These are phyloP conservation scores for Cymbomonas tetramitiformis DNA, from an alignment of 139 green algal genomes.

Conservation along the genomic window DNA sequence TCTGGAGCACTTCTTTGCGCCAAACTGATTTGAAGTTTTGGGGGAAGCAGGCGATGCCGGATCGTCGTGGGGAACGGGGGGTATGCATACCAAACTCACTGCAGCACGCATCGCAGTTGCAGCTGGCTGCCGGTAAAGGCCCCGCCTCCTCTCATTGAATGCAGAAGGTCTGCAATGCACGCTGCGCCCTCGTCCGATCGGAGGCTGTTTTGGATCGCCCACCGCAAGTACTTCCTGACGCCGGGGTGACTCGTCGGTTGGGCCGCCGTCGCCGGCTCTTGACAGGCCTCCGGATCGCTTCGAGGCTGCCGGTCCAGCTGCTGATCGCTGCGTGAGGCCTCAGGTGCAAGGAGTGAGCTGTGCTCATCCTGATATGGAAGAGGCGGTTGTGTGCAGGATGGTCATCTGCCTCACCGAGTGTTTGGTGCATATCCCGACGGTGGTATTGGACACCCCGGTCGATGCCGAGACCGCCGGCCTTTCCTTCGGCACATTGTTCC, in stretches of 20 bases:
- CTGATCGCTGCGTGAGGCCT: too few species aligned
- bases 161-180: constrained; percentile 40
- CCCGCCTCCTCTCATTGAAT: too few species aligned
- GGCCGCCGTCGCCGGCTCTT: too few species aligned
- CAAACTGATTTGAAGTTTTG: too few species aligned
- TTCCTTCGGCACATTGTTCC: neutral
- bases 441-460: neutral
- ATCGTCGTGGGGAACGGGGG: constrained; percentile 71
- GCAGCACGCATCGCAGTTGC: constrained; percentile 74
- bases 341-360: too few species aligned
- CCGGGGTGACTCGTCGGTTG: too few species aligned
- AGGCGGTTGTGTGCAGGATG: constrained; percentile 13
- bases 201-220: constrained; percentile 34
- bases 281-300: too few species aligned
- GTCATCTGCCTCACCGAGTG: constrained; percentile 27
- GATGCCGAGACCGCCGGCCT: neutral
- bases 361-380: too few species aligned
- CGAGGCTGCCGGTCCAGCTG: too few species aligned
- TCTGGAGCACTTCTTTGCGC: too few species aligned
- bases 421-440: neutral
- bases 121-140: constrained; percentile 61
- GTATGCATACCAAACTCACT: constrained; percentile 89
- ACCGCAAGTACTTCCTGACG: constrained; percentile 48
- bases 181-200: constrained; percentile 35
- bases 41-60: too few species aligned